These are phyloP conservation scores for Mycosarcoma maydis DNA, from an alignment of 1,284 basidiomycete genomes.

Conservation along the genomic window DNA sequence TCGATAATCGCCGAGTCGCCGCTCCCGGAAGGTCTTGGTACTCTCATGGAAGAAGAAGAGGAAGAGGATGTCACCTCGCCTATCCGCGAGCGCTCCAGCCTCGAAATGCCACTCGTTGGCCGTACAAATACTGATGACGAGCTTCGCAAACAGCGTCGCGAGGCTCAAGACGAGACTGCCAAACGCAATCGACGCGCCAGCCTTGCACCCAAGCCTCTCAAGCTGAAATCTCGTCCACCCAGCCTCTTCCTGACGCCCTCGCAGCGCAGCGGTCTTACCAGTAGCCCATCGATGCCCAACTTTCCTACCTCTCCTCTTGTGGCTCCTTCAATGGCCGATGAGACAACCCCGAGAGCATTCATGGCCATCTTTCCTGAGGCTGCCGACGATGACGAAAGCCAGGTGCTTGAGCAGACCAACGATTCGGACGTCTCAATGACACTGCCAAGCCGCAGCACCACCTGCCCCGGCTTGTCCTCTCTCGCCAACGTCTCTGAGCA, in stretches of 20 bases:
- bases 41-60: slow-evolving; percentile 61
- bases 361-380: slow-evolving; percentile 8
- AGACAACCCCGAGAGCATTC: slow-evolving; percentile 20
- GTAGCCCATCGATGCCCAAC: slow-evolving; percentile 43
- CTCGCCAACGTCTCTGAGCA: not conserved
- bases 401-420: slow-evolving; percentile 3
- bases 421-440: not conserved
- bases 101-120: slow-evolving; percentile 35
- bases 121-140: slow-evolving; percentile 14
- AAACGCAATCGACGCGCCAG: slow-evolving; percentile 50
- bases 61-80: slow-evolving; percentile 54
- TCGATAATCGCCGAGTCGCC: slow-evolving; percentile 46
- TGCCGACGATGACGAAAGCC: slow-evolving; percentile 21
- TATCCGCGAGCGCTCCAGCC: slow-evolving; percentile 31
- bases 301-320: slow-evolving; percentile 22
- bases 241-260: slow-evolving; percentile 53
- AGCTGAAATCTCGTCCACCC: slow-evolving; percentile 59
- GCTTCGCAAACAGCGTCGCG: slow-evolving; percentile 34
- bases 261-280: slow-evolving; percentile 19
- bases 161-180: slow-evolving; percentile 49
- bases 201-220: slow-evolving; percentile 58
- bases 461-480: slow-evolving; percentile 22
- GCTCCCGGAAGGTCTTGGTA: slow-evolving; percentile 51
- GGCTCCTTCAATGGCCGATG: slow-evolving; percentile 14
- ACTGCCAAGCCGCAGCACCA: slow-evolving; percentile 33